These are phyloP conservation scores for Pinus tabuliformis DNA, from an alignment of 75 land plant species.

Conservation along the genomic window DNA sequence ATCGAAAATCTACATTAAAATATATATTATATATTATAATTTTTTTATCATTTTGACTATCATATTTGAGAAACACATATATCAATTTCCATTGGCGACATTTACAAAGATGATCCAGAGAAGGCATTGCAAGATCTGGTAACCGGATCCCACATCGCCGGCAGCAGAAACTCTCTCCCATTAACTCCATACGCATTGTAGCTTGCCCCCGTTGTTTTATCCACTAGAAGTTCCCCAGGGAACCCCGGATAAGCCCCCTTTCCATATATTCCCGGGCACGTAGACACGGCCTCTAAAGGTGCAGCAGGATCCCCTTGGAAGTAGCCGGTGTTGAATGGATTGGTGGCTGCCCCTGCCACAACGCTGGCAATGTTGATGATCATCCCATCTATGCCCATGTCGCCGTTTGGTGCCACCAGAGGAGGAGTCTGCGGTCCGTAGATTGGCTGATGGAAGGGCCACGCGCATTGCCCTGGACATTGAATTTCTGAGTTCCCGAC, in stretches of 20 bases:
- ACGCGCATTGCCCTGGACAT: conserved; percentile 76
- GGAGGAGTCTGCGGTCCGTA: conserved; percentile 69
- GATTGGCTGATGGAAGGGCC: conserved; percentile 69
- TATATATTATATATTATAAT: too few relatives aligned
- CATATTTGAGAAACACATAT: too few relatives aligned
- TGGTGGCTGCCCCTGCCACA: conserved; percentile 66
- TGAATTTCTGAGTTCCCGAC: conserved; percentile 65
- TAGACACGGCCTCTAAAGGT: conserved; percentile 66
- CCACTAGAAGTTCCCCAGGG: conserved; percentile 61
- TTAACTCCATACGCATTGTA: conserved; percentile 63
- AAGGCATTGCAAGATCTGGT: conserved; percentile 45
- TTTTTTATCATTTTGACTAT: too few relatives aligned
- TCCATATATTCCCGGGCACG: conserved; percentile 68
- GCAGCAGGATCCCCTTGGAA: conserved; percentile 58
- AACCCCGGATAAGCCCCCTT: conserved; percentile 73
- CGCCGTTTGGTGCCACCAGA: conserved; percentile 56
- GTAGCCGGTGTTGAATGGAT: conserved; percentile 63
- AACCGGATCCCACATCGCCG: conserved; percentile 66
- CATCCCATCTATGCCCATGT: conserved; percentile 74
- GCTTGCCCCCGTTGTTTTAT: conserved; percentile 55
- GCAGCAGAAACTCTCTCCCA: conserved; percentile 57
- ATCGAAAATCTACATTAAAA: too few relatives aligned
- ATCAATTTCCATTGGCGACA: too few relatives aligned
- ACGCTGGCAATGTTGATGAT: conserved; percentile 58
- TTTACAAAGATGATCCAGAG: not conserved